Evolutionary conservation across 129 eudicot genomes (phyloP).

Genomic region (Pseudognaphalium luteoalbum): DNA sequence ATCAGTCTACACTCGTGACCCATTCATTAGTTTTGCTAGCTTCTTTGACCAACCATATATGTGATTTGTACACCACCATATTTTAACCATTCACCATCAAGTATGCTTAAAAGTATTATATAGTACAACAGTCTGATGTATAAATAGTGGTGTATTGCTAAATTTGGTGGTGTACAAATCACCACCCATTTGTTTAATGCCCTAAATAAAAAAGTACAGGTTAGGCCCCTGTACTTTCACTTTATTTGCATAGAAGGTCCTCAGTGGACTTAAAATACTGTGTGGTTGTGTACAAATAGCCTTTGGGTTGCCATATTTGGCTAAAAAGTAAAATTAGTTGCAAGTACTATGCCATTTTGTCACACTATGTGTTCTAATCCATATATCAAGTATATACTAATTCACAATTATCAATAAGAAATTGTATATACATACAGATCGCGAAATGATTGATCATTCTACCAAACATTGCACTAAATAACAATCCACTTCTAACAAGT

Average conservation of each 20-base stretch:
- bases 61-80: too few relatives aligned
- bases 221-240: constrained; percentile 22
- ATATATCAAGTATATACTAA: too few relatives aligned
- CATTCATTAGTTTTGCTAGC: constrained; percentile 12
- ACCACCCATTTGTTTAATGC: constrained; percentile 17
- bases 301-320: not conserved
- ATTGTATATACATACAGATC: too few relatives aligned
- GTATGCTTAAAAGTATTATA: too few relatives aligned
- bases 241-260: not conserved
- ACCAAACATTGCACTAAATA: not conserved
- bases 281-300: not conserved
- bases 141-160: too few relatives aligned
- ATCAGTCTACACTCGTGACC: constrained; percentile 28
- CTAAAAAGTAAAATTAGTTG: not conserved
- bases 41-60: constrained; percentile 38
- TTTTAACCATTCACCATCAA: too few relatives aligned
- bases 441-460: too few relatives aligned
- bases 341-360: not conserved
- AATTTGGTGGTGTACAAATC: too few relatives aligned
- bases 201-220: not conserved
- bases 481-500: too few relatives aligned
- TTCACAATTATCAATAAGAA: too few relatives aligned
- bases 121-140: too few relatives aligned
- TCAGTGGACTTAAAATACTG: not conserved
- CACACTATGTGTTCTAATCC: not conserved